phyloP scores from a whole-genome alignment of 441 rosid species.

The Erodium texanum region DNA sequence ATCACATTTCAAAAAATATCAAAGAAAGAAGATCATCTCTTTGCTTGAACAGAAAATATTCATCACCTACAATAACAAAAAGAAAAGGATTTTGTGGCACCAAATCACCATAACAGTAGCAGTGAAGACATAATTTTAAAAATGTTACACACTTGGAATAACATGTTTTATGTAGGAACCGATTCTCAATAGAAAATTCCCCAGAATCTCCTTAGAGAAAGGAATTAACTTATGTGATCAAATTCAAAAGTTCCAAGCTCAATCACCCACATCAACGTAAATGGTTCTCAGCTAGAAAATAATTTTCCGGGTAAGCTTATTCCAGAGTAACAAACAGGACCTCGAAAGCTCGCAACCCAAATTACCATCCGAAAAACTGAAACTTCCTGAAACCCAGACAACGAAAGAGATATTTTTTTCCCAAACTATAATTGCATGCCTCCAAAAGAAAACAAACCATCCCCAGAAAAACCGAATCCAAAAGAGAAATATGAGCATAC shows the following conservation, averaged over 20 bases:
- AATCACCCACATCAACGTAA: background rate
- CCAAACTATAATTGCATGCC: background rate
- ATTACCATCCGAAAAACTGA: background rate
- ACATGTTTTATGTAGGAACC: background rate
- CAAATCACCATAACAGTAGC: background rate
- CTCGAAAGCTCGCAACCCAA: background rate
- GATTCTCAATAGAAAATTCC: background rate
- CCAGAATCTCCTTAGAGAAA: background rate
- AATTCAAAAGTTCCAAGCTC: background rate
- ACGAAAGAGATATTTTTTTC: background rate
- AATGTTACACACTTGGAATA: no score
- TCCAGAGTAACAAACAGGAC: background rate
- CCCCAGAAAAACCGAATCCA: no score
- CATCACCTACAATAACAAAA: background rate
- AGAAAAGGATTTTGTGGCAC: background rate
- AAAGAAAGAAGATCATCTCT: background rate
- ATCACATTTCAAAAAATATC: background rate
- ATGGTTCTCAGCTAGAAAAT: background rate
- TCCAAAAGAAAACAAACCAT: no score
- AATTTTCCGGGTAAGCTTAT: background rate
- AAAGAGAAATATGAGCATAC: background rate
- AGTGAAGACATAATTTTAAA: no score
- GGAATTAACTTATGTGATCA: background rate
- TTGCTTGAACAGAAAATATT: background rate
- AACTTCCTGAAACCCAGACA: background rate